A percentile compares a stretch with the other conserved stretches of the same genome.
Conservation (phyloP, 2,329 filamentous ascomycete genomes). For the Didymella pomorum region DNA sequence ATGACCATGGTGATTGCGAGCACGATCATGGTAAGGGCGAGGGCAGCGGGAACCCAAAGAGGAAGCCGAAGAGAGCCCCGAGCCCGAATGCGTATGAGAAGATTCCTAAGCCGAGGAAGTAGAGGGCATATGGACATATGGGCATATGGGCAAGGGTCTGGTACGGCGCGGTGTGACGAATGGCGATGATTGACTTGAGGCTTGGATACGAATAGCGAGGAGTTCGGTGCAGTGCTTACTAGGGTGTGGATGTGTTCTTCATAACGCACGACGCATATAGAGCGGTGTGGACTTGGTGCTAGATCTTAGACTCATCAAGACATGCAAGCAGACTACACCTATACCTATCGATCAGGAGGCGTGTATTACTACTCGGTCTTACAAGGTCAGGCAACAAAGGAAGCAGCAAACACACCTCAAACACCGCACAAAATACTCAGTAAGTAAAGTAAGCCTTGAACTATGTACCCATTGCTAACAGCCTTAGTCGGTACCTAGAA, state of each 20-base stretch:
- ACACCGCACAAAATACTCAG: not conserved
- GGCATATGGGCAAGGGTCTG: not conserved
- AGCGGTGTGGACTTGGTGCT: slow-evolving; percentile 22
- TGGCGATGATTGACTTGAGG: not conserved
- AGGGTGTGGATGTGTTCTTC: not conserved
- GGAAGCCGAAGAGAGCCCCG: slow-evolving; percentile 59
- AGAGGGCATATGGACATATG: no score
- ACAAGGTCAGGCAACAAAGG: not conserved
- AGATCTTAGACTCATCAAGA: slow-evolving; percentile 34
- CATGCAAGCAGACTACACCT: slow-evolving; percentile 2
- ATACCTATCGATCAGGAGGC: not conserved
- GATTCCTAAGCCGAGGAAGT: slow-evolving; percentile 64
- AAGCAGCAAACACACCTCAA: not conserved
- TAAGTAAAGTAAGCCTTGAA: not conserved
- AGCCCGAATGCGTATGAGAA: slow-evolving; percentile 87
- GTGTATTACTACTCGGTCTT: not conserved
- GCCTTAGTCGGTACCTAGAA: slow-evolving; percentile 56
- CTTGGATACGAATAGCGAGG: not conserved
- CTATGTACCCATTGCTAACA: not conserved
- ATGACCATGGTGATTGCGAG: slow-evolving; percentile 35
- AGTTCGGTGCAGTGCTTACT: not conserved
- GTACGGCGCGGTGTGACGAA: not conserved
- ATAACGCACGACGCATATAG: not conserved
- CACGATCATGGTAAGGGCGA: slow-evolving; percentile 53
- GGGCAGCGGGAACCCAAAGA: slow-evolving; percentile 51